Evolutionary conservation across 345 rosid genomes (phyloP).

Genomic region (Triadica sebifera): DNA sequence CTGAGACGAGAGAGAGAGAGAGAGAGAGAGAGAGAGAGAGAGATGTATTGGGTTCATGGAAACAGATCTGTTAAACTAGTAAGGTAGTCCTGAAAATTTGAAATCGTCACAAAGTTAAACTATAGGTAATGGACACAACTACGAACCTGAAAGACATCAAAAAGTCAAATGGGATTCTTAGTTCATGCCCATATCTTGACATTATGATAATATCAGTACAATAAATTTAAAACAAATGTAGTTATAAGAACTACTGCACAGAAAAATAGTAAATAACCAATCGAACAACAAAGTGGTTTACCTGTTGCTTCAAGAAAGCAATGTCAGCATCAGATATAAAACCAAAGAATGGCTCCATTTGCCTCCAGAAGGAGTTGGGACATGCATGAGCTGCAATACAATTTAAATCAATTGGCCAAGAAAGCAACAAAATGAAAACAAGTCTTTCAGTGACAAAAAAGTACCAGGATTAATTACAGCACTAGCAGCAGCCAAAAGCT

Average conservation of each 20-base stretch:
- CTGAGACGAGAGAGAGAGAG: no score
- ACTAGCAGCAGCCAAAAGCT: conserved; percentile 78
- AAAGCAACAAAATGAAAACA: conserved; percentile 11
- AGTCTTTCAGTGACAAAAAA: conserved; percentile 10
- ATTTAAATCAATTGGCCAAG: conserved; percentile 32
- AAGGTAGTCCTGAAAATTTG: neutral
- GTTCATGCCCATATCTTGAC: neutral
- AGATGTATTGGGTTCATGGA: neutral
- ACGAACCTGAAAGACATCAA: neutral
- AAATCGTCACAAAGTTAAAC: no score
- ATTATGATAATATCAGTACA: neutral
- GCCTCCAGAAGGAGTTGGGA: conserved; percentile 69
- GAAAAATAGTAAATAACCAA: neutral
- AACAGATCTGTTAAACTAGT: neutral
- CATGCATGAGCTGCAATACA: conserved; percentile 53
- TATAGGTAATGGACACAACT: neutral
- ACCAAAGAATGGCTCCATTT: conserved; percentile 79
- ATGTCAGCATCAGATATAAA: conserved; percentile 64
- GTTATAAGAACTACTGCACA: neutral
- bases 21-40: neutral
- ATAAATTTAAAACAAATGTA: neutral
- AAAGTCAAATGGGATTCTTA: neutral
- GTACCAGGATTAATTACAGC: conserved; percentile 68
- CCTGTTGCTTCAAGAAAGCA: conserved; percentile 71
- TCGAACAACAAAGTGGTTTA: conserved; percentile 21